Conservation (phyloP, 1,139 yeast species). For the Pichia sp. region DNA sequence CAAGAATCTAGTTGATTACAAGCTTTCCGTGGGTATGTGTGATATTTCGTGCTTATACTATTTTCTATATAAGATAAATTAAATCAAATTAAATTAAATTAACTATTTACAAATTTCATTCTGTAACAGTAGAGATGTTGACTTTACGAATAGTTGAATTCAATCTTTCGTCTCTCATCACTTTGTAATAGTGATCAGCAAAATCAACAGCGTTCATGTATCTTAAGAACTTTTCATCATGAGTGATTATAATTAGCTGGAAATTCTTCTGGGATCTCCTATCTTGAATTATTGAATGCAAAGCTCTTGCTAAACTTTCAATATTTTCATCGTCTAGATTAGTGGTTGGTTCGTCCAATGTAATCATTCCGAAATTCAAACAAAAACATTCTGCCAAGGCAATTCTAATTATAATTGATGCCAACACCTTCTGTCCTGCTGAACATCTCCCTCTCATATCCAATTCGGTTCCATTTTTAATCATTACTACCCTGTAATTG, state of each 20-base stretch:
- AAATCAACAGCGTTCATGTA: constrained; percentile 81
- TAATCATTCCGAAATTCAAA: constrained; percentile 87
- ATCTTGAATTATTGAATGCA: constrained; percentile 65
- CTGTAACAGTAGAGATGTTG: constrained; percentile 16
- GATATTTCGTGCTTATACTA: too few relatives aligned
- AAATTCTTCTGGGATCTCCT: constrained; percentile 78
- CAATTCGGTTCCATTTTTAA: constrained; percentile 80
- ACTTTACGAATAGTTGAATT: constrained; percentile 53
- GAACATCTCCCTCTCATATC: constrained; percentile 99
- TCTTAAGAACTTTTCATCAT: constrained; percentile 83
- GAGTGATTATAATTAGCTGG: constrained; percentile 91
- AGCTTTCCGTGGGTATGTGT: not conserved
- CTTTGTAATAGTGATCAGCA: constrained; percentile 83
- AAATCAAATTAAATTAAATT: not conserved
- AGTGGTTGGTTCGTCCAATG: constrained; percentile 96
- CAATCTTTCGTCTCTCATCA: constrained; percentile 73
- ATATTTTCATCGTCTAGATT: constrained; percentile 87
- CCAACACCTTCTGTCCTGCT: constrained; percentile 95
- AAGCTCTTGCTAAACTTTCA: constrained; percentile 76
- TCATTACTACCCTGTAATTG: constrained; percentile 93
- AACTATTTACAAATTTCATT: not conserved
- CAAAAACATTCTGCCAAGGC: constrained; percentile 97
- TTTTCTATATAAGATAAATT: not conserved
- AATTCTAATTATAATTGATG: constrained; percentile 82
- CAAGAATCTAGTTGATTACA: too few relatives aligned